Base-by-base conservation (phyloP, 495 filamentous ascomycete genomes). In the Platismatia glauca region DNA sequence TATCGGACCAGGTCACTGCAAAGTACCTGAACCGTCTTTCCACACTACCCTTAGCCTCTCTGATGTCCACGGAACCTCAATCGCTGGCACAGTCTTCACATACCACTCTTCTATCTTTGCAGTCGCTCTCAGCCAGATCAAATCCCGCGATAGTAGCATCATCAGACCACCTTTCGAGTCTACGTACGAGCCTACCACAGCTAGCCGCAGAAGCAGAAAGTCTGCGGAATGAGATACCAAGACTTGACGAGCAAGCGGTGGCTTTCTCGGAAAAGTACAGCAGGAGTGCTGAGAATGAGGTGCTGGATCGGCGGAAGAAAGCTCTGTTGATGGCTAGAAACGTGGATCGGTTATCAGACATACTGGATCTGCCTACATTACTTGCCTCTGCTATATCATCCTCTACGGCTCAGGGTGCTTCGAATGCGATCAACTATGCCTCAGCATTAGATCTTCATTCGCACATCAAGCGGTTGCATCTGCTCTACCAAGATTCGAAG, bases 71-170 rank as follows among this genome's bases (percentile, higher is more conserved):
- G 37, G 95, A 99, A 69, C 86, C 86, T 11, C 86, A 91, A 61
- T 88, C 89, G 0, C 81, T 97, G 50, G 74, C 85, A 1, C 90
- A 96, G 67, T 81, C 88, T 53, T 86, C 86, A 9, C 90, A 97
- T 64, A 88, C 88, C 0, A 84, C 88, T n/a, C 81, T 89, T 15
- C 82, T 94, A 38, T 95, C 91, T 15, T 81, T 97, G 2, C 94
- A 99, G 69, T 82, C 86, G 0, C 82, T 97, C 57, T 93, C 91
- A 35, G 91, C 94, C 64, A 89, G 90, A 64, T 97, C 94, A n/a
- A 87, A 97, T 71, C 88, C 89, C 68, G 77, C 89, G 44, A 85
- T 97, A 64, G 89, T 97, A 66, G 78, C 82, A 41, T 94, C 93
- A 18, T 83, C 91, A 27, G 79, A 84, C 65, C 85, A 89, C 68